Base-by-base conservation (phyloP, 2,329 filamentous ascomycete species). In the Neofusicoccum laricinum region DNA sequence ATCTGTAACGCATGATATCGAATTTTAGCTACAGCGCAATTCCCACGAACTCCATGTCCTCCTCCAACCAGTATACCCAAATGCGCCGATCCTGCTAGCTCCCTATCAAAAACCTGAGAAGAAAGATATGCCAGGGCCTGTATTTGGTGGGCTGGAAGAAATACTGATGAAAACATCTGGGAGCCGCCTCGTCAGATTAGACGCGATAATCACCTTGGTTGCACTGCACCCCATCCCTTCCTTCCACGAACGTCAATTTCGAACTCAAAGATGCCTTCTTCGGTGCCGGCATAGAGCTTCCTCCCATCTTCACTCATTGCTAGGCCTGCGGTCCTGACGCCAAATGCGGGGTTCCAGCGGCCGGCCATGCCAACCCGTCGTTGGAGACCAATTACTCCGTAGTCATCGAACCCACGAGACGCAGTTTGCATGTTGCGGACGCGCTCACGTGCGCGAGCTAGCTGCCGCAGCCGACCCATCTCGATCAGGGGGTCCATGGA, bases 201-300 rank as follows among this genome's bases (percentile, higher is more conserved):
- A 25, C 32, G 12, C 41, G 4, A 43, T 25, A 36, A 64, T 55
- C 38, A 79, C 46, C 76, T 71, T 25, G 75, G 75, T 46, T 74
- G 73, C 41, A 80, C 71, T 38, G 77, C 76, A 4, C 78, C 76
- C 66, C 76, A 78, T 45, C 72, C 74, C 74, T 87, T 90, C 66
- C 90, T 82, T 64, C 79, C 82, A 55, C 85, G 81, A 17, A 88
- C 70, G 72, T 92, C 88, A 68, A 93, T 82, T 38, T 83, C 84
- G 69, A 91, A 86, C 76, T 93, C 89, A 71, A 91, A 91, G 62
- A 93, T 89, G 64, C 90, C 90, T 68, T 91, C 87, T 72, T 91
- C 88, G 38, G 78, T 80, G 4, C 79, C 80, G 40, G 77, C 80
- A 70, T 80, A 83, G 40, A 83, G 69, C 62, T 70, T 80, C 19